Evolutionary conservation across 345 rosid genomes (phyloP).

Genomic region (Dovyalis caffra): DNA sequence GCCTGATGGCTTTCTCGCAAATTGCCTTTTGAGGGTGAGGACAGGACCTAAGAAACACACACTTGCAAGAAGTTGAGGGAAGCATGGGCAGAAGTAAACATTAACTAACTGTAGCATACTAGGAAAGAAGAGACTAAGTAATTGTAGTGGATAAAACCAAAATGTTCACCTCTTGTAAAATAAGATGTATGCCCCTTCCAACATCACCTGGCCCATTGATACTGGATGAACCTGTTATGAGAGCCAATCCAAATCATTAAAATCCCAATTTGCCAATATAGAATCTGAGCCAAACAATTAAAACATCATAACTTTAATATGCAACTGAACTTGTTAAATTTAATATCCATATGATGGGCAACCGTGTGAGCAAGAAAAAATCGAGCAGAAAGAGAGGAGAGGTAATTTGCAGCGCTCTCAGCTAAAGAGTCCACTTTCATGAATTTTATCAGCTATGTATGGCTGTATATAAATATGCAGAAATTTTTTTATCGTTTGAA

Average conservation of each 20-base stretch:
- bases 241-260: conserved; percentile 9
- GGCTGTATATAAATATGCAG: neutral
- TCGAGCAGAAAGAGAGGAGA: neutral
- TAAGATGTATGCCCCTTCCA: conserved; percentile 87
- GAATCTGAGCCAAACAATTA: conserved; percentile 1
- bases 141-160: neutral
- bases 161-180: conserved; percentile 71
- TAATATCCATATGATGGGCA: neutral
- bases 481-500: no score
- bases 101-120: neutral
- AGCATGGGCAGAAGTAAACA: neutral
- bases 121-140: neutral
- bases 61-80: conserved; percentile 3
- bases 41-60: conserved; percentile 43
- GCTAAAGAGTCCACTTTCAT: neutral
- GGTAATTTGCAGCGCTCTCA: neutral
- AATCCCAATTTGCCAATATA: neutral
- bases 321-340: neutral
- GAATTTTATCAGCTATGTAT: neutral
- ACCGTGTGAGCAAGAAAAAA: neutral
- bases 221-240: conserved; percentile 61
- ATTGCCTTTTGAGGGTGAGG: conserved; percentile 58
- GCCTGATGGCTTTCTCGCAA: conserved; percentile 32
- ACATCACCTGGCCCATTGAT: conserved; percentile 81
- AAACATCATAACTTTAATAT: neutral